Evolutionary conservation across 257 asterid species (phyloP).

Genomic region (Anisodus tanguticus): DNA sequence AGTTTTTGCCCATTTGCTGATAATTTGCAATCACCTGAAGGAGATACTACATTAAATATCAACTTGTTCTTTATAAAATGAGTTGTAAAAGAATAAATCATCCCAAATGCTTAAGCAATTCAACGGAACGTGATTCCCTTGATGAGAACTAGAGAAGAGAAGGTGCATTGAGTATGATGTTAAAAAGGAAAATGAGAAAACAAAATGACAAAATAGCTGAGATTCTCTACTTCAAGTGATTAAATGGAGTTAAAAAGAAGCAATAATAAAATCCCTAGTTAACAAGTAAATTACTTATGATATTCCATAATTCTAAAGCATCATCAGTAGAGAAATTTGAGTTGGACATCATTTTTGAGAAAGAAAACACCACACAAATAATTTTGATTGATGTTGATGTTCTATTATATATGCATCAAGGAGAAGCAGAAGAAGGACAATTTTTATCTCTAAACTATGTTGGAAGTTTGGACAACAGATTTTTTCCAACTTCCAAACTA

Average conservation of each 20-base stretch:
- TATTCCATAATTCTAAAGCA: neutral
- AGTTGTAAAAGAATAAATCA: neutral
- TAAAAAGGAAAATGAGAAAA: neutral
- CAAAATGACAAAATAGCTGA: neutral
- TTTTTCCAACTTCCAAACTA: neutral
- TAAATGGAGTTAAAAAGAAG: neutral
- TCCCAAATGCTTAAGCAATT: neutral
- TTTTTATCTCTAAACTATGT: neutral
- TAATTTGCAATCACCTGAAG: slow-evolving; percentile 30
- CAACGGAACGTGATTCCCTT: neutral
- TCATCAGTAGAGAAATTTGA: too few species aligned
- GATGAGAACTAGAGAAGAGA: neutral
- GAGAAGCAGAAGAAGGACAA: too few species aligned
- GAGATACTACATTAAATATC: slow-evolving; percentile 11
- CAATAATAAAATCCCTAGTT: neutral
- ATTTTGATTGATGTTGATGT: too few species aligned
- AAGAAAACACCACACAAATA: too few species aligned
- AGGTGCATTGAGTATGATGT: neutral
- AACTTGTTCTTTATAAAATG: neutral
- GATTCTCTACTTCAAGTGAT: neutral
- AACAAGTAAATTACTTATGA: neutral
- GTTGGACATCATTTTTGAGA: too few species aligned
- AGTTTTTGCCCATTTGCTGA: slow-evolving; percentile 43
- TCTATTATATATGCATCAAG: too few species aligned
- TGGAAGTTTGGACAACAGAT: slow-evolving; percentile 11